Evolutionary conservation across 148 eudicot species (phyloP).

Genomic region (Polygonum maritimum): DNA sequence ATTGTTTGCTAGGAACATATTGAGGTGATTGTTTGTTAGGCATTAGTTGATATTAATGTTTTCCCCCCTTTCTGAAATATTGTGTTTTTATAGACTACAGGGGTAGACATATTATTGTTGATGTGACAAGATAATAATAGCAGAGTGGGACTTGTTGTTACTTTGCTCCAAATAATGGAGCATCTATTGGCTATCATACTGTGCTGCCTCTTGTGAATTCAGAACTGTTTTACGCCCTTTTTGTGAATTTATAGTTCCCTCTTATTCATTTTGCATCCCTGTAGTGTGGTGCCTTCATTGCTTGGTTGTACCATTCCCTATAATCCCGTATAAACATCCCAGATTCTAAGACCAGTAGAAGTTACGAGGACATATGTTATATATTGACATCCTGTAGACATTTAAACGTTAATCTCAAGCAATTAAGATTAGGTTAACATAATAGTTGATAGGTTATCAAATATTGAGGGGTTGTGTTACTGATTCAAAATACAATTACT

Average conservation of each 20-base stretch:
- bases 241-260: too few relatives aligned
- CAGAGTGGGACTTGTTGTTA: background rate
- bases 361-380: too few relatives aligned
- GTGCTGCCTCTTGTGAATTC: background rate
- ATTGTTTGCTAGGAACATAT: background rate
- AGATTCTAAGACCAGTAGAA: background rate
- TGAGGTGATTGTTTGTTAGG: background rate
- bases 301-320: too few relatives aligned
- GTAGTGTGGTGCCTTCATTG: too few relatives aligned
- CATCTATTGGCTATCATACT: background rate
- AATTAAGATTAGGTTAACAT: background rate
- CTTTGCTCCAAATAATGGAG: background rate
- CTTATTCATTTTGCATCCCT: too few relatives aligned
- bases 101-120: background rate
- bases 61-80: background rate
- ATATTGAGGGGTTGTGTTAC: background rate
- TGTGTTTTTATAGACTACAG: background rate
- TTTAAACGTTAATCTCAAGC: background rate
- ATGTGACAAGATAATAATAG: background rate
- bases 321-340: background rate
- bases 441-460: background rate
- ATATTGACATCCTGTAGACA: background rate
- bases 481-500: background rate
- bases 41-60: background rate
- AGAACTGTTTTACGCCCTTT: too few relatives aligned